Evolutionary conservation across 2,329 filamentous ascomycete genomes (phyloP), one percentile per base, ranked within the genome.

Genomic region (Nigrospora sphaerica): DNA sequence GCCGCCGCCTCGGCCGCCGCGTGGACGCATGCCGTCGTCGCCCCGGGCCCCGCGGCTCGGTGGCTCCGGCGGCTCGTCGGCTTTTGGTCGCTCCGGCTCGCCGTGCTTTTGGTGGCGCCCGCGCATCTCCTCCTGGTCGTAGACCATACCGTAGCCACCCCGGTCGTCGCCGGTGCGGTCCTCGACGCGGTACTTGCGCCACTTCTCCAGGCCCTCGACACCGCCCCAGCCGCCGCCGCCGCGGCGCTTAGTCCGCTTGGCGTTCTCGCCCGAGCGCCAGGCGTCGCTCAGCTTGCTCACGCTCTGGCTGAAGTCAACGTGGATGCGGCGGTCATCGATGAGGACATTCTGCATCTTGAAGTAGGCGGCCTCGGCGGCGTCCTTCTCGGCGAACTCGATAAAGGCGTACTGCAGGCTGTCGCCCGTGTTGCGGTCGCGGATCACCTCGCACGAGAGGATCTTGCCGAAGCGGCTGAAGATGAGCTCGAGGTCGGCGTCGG

Each of bases 291-390:
- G 70, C 62, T 89, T 92, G 51, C 83, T 80, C 50, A 91, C 93
- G 62, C 89, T 95, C 70, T 98, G 93, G 12, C 91, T 96, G 67
- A 98, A 98, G 68, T 98, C 93, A 46, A 98, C 93, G 61, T 98
- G 93, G 52, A 98, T 98, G 37, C 93, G 85, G 54, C 95, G 88
- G 58, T 98, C 93, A 59, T 98, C 93, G 54, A 98, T 97, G 46
- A 98, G 71, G 2, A 97, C 92, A 2, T 86, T 89, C 64, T 98
- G 90, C 93, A 98, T 98, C 70, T 98, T 98, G 72, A 95, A 93
- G 61, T 96, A 98, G 3, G 93, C 93, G 44, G 88, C 82, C 68
- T 98, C 93, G 64, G 93, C 97, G 45, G 92, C 87, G 54, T 85
- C 81, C 68, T 96, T 93, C 46, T 95, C 86, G 48, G 92, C 88